phyloP scores from a whole-genome alignment of 768 basidiomycete species.

The Royoungia palumana region DNA sequence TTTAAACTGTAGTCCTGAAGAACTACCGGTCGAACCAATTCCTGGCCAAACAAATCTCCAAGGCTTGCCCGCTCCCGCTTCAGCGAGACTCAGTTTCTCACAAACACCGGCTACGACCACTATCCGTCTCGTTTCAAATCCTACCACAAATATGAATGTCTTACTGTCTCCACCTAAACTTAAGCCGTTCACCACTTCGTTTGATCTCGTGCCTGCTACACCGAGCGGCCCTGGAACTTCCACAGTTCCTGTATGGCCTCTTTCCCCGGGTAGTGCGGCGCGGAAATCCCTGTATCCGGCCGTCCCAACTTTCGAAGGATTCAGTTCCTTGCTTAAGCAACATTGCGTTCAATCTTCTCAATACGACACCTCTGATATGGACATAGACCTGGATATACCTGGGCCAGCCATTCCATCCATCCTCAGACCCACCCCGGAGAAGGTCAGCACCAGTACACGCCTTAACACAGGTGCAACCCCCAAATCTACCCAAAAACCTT shows the following conservation, averaged over 20 bases:
- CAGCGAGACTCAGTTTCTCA: constrained; percentile 61
- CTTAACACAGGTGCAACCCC: constrained; percentile 25
- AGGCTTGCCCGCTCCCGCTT: constrained; percentile 57
- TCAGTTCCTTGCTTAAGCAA: constrained; percentile 25
- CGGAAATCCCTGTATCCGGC: constrained; percentile 38
- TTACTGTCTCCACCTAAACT: constrained; percentile 56
- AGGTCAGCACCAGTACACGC: constrained; percentile 1
- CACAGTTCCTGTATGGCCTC: constrained; percentile 38
- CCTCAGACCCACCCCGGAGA: constrained; percentile 22
- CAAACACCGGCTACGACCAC: constrained; percentile 45
- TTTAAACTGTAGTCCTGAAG: constrained; percentile 13
- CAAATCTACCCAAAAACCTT: constrained; percentile 31
- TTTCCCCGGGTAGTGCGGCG: constrained; percentile 31
- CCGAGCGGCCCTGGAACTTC: constrained; percentile 33
- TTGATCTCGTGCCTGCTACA: constrained; percentile 62
- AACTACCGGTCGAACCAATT: constrained; percentile 42
- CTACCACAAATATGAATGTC: constrained; percentile 18
- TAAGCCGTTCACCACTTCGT: constrained; percentile 61
- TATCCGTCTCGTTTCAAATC: constrained; percentile 43
- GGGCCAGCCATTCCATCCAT: constrained; percentile 24
- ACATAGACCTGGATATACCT: constrained; percentile 36
- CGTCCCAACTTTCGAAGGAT: constrained; percentile 33
- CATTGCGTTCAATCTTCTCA: constrained; percentile 12
- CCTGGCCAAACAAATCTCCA: constrained; percentile 58
- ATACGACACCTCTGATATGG: constrained; percentile 31